Percentiles rank a stretch among this genome's conserved stretches.
phyloP scores from a whole-genome alignment of 768 basidiomycete genomes.

The Psilocybe cyanescens region DNA sequence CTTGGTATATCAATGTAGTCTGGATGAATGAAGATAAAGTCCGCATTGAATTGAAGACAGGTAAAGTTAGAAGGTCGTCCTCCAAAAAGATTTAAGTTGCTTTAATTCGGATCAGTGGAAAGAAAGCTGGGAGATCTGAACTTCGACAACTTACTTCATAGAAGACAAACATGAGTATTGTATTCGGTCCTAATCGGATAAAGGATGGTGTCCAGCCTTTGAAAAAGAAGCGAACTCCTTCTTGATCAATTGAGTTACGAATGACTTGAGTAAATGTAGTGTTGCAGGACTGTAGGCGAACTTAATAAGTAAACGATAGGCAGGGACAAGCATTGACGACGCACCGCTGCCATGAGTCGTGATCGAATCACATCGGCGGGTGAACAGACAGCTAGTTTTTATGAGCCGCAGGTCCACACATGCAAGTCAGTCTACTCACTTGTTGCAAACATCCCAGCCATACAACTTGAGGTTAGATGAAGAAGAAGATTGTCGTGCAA shows the following conservation, averaged over 20 bases:
- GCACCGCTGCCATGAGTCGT: constrained; percentile 76
- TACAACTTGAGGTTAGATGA: constrained; percentile 68
- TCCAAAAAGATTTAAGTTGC: constrained; percentile 31
- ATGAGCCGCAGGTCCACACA: constrained; percentile 12
- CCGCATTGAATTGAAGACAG: neutral
- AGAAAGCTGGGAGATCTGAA: neutral
- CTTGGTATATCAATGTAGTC: neutral
- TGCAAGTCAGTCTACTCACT: constrained; percentile 45
- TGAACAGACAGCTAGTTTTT: constrained; percentile 67
- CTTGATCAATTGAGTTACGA: constrained; percentile 62
- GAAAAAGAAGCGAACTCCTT: constrained; percentile 80
- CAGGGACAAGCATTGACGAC: constrained; percentile 23
- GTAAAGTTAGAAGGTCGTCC: neutral
- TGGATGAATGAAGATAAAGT: neutral
- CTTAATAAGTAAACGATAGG: neutral
- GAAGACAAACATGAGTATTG: constrained; percentile 83
- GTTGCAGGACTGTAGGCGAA: constrained; percentile 49
- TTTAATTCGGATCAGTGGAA: constrained; percentile 60
- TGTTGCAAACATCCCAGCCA: constrained; percentile 78
- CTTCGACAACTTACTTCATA: constrained; percentile 58
- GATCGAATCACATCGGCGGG: constrained; percentile 80
- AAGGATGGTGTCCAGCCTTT: constrained; percentile 93
- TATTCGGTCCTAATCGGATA: constrained; percentile 82
- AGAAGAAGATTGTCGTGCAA: constrained; percentile 67
- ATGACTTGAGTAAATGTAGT: constrained; percentile 51